Evolutionary conservation across 495 filamentous ascomycete genomes (phyloP), one percentile per base, ranked within the genome.

Genomic region (Echria macrotheca): DNA sequence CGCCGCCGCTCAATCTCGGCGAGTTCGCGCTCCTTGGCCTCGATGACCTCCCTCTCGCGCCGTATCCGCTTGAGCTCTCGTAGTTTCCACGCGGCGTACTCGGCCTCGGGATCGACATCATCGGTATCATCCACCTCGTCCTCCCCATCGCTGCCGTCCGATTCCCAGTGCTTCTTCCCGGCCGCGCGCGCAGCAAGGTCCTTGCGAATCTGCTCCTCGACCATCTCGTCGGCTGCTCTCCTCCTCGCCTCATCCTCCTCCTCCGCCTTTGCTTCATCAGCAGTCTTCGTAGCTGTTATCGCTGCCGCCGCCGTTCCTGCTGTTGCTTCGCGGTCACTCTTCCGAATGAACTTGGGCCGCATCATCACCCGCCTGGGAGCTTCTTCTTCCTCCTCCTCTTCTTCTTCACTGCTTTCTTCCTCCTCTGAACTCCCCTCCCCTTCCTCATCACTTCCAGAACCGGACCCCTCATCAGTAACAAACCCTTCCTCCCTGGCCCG

Each of bases 81-180:
- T 36, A 97, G 73, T 60, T 95, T 95, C 93, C 93, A 99, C 0
- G 89, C 87, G 9, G 89, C 89, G 29, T 82, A 81, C 61, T 99
- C 93, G 1, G 87, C 89, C 55, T 90, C 91, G 0, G 87, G 85
- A 61, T 97, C 91, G 4, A 94, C 50, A 21, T 78, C 87, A 62
- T 99, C 93, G 18, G 96, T 82, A 36, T 84, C 84, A 51, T 95
- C 87, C 50, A 91, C 86, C 76, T 83, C 89, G 38, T 77, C 74
- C 53, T 80, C 80, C 53, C 32, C 79, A n/a, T 84, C 76, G 9
- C 86, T 81, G 48, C 89, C 85, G 54, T 95, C 88, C n/a, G n/a
- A n/a, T 32, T 95, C 90, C 89, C 89, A 95, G 47, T 84, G 80
- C 57, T 84, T 85, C 62, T 87, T 88, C 2, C 84, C 83, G 0